Conservation (phyloP, 2,329 filamentous ascomycete genomes). For the Fusarium sp. region DNA sequence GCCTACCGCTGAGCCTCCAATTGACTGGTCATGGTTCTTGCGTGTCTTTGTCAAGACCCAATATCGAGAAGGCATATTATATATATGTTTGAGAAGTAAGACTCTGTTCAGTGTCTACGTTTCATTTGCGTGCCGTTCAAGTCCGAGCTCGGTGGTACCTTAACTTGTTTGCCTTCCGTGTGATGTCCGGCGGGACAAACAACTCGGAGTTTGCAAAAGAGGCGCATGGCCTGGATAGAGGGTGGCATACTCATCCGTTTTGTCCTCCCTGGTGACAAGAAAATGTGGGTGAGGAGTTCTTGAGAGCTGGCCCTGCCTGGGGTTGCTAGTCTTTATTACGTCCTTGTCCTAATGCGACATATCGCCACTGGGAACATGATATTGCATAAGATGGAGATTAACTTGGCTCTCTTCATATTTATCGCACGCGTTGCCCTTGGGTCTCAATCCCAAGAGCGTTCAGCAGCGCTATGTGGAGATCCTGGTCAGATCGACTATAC, state of each 20-base stretch:
- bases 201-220: background rate
- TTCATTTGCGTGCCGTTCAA: background rate
- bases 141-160: background rate
- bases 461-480: conserved; percentile 1
- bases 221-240: background rate
- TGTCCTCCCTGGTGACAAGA: background rate
- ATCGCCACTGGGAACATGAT: background rate
- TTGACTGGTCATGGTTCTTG: background rate
- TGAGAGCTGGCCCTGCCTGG: background rate
- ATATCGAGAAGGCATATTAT: background rate
- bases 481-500: conserved; percentile 25
- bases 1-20: background rate
- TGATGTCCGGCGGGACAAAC: background rate
- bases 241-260: too few relatives aligned
- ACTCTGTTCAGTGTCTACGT: background rate
- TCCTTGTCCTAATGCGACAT: background rate
- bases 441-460: background rate
- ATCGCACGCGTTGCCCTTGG: background rate
- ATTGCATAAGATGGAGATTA: background rate
- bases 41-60: background rate
- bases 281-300: background rate
- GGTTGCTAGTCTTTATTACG: background rate
- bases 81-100: background rate
- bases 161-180: background rate
- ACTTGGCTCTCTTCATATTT: background rate